A percentile compares a stretch with the other conserved stretches of the same genome.
Conservation (phyloP, 495 filamentous ascomycete genomes). For the Penicillium canariense region DNA sequence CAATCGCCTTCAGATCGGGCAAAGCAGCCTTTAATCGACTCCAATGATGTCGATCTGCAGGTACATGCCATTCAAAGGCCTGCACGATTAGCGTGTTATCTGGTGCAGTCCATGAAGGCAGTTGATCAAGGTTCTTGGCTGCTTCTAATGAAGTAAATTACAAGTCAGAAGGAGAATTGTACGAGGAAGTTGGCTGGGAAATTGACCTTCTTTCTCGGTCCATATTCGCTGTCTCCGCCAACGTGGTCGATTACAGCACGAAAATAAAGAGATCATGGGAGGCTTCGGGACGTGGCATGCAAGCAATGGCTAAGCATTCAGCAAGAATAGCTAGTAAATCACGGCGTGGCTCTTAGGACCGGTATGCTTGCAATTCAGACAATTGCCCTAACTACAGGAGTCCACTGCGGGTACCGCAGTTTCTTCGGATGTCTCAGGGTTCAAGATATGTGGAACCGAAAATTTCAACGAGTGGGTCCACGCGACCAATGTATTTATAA, state of each 20-base stretch:
- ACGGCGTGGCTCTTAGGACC: neutral
- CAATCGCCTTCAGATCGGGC: constrained; percentile 55
- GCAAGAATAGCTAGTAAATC: neutral
- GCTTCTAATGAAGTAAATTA: constrained; percentile 17
- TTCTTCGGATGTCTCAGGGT: neutral
- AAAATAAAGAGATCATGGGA: constrained; percentile 8
- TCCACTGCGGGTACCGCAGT: too few relatives aligned
- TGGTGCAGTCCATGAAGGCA: constrained; percentile 33
- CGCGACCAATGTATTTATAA: neutral
- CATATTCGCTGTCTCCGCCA: constrained; percentile 3
- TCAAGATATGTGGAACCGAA: constrained; percentile 4
- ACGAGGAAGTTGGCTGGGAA: neutral
- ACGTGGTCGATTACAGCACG: constrained; percentile 2
- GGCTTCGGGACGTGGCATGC: neutral
- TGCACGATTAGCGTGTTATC: constrained; percentile 66
- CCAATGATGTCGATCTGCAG: constrained; percentile 64
- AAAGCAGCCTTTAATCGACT: constrained; percentile 54
- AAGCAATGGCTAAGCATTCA: neutral
- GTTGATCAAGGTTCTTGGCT: constrained; percentile 28
- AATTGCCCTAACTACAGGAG: neutral
- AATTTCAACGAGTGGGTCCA: constrained; percentile 1
- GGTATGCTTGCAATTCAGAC: neutral
- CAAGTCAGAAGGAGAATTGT: neutral
- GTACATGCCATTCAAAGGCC: constrained; percentile 74
- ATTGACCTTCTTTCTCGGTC: constrained; percentile 13